Conservation (phyloP, 2,329 filamentous ascomycete genomes). For the Stagonosporopsis rhizophila region DNA sequence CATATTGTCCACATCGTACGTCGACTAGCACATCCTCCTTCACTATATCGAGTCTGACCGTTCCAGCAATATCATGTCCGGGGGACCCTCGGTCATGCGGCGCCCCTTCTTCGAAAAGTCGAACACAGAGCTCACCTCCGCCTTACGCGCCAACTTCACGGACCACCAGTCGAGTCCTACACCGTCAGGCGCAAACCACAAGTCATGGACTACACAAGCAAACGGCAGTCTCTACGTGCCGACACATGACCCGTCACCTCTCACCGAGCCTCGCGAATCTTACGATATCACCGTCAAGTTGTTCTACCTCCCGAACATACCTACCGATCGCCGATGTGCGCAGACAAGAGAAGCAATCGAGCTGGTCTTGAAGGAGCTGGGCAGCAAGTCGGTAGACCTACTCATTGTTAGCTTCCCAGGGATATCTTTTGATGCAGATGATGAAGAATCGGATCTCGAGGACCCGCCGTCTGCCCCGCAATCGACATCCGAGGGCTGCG, state of each 20-base stretch:
- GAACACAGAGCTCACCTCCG: slow-evolving; percentile 90
- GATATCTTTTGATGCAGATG: slow-evolving; percentile 91
- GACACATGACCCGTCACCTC: slow-evolving; percentile 70
- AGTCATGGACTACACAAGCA: slow-evolving; percentile 70
- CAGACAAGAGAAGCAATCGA: slow-evolving; percentile 81
- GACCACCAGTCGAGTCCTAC: slow-evolving; percentile 70
- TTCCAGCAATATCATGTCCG: slow-evolving; percentile 85
- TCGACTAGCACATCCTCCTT: slow-evolving; percentile 15
- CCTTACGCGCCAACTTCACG: slow-evolving; percentile 82
- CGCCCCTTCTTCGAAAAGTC: slow-evolving; percentile 80
- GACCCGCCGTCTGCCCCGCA: slow-evolving; percentile 33
- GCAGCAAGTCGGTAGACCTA: slow-evolving; percentile 78
- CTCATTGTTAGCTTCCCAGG: slow-evolving; percentile 93
- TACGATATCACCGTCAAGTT: slow-evolving; percentile 97
- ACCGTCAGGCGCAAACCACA: slow-evolving; percentile 51
- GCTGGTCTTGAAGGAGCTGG: slow-evolving; percentile 80
- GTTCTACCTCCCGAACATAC: slow-evolving; percentile 83
- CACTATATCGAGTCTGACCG: not conserved
- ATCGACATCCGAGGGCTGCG: slow-evolving; percentile 47
- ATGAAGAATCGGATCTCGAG: slow-evolving; percentile 77
- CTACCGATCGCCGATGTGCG: slow-evolving; percentile 67
- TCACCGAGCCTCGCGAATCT: slow-evolving; percentile 80
- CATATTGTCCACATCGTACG: slow-evolving; percentile 85
- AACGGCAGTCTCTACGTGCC: slow-evolving; percentile 72
- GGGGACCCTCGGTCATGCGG: slow-evolving; percentile 82